Conservation (phyloP, 1,139 yeast species). For the Candida tunisiensis region DNA sequence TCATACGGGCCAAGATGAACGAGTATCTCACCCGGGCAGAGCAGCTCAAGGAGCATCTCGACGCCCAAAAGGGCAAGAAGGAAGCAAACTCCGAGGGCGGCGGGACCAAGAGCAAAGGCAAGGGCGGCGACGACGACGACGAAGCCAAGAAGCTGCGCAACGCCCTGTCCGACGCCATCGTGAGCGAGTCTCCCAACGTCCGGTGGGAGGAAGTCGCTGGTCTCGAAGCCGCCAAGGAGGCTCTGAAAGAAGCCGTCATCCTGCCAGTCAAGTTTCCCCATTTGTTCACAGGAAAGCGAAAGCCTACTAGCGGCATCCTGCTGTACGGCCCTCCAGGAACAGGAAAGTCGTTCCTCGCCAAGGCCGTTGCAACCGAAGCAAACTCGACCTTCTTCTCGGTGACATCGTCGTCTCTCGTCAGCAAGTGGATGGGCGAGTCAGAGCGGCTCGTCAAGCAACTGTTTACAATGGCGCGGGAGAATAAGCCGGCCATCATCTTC, state of each 20-base stretch:
- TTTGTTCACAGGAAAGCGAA: conserved; percentile 76
- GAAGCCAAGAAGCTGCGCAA: conserved; percentile 82
- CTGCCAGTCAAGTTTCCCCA: conserved; percentile 94
- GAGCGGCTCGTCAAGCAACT: conserved; percentile 87
- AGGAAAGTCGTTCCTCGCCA: conserved; percentile 93
- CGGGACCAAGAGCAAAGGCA: conserved; percentile 36
- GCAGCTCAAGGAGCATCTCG: conserved; percentile 80
- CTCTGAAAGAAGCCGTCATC: conserved; percentile 90
- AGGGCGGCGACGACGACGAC: conserved; percentile 52
- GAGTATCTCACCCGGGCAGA: conserved; percentile 92
- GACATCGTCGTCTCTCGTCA: conserved; percentile 81
- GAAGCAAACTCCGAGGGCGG: conserved; percentile 35
- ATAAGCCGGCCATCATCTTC: conserved; percentile 88
- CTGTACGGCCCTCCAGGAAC: conserved; percentile 98
- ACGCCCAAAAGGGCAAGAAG: conserved; percentile 34
- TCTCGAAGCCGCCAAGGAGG: conserved; percentile 71
- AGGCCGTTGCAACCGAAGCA: conserved; percentile 96
- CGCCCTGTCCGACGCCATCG: conserved; percentile 83
- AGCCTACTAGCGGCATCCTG: conserved; percentile 93
- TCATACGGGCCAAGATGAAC: conserved; percentile 75
- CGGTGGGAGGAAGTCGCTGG: conserved; percentile 97
- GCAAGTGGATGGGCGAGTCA: conserved; percentile 78
- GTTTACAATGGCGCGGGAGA: conserved; percentile 66
- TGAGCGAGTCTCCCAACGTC: conserved; percentile 86
- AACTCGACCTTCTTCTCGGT: conserved; percentile 88